A percentile compares a stretch with the other conserved stretches of the same genome.
phyloP scores from a whole-genome alignment of 2,329 filamentous ascomycete genomes.

The Neofusicoccum umdonicola region DNA sequence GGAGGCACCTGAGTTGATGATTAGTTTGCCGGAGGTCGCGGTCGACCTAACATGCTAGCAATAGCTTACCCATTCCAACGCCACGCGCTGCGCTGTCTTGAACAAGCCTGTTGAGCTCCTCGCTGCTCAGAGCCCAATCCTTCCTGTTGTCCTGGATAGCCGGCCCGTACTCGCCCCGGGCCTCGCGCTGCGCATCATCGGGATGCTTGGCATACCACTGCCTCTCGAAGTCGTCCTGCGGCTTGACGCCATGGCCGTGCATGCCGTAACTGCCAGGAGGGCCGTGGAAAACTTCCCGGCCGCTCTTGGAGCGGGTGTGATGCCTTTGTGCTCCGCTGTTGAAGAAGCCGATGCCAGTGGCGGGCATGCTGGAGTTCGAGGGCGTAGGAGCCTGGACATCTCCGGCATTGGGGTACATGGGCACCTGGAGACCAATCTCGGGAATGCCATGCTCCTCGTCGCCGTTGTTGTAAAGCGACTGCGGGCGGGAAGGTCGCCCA shows the following conservation, averaged over 20 bases:
- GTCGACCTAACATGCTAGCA: constrained; percentile 16
- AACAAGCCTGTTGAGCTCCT: constrained; percentile 87
- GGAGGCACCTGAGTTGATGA: constrained; percentile 61
- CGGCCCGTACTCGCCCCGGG: constrained; percentile 63
- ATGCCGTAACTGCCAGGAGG: constrained; percentile 91
- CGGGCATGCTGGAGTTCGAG: constrained; percentile 48
- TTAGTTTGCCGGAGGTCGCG: constrained; percentile 24
- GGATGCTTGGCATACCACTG: constrained; percentile 93
- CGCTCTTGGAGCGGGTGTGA: constrained; percentile 66
- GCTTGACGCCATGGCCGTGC: constrained; percentile 73
- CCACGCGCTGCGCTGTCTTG: constrained; percentile 60
- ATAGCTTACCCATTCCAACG: constrained; percentile 51
- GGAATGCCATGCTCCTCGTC: constrained; percentile 87
- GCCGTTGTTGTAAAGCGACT: constrained; percentile 49
- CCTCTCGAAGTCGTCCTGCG: constrained; percentile 80
- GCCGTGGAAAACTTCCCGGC: constrained; percentile 64
- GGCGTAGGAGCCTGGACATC: constrained; percentile 96
- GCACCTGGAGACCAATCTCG: constrained; percentile 87
- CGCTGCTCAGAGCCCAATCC: constrained; percentile 84
- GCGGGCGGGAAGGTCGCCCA: constrained; percentile 45
- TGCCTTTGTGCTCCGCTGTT: constrained; percentile 58
- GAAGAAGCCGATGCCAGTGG: constrained; percentile 52
- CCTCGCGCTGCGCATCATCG: constrained; percentile 71
- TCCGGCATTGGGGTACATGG: constrained; percentile 88
- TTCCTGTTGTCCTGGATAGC: constrained; percentile 59